Evolutionary conservation across 2,329 filamentous ascomycete species (phyloP).

Genomic region (Monilinia fructigena): DNA sequence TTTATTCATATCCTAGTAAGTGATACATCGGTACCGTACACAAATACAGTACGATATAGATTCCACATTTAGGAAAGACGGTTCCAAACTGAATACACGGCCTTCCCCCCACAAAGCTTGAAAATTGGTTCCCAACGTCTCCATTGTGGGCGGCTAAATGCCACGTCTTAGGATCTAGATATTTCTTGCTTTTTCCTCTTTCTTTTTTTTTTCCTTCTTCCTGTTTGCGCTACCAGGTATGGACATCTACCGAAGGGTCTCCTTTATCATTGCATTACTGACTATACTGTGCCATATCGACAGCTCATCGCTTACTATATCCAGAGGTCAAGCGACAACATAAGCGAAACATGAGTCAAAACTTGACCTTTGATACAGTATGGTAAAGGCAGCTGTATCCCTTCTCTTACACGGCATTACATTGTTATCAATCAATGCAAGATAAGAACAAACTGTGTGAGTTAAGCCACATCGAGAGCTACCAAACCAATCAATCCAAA

Average conservation of each 20-base stretch:
- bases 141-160: not conserved
- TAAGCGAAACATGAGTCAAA: not conserved
- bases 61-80: not conserved
- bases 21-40: not conserved
- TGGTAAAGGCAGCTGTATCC: not conserved
- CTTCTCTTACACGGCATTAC: not conserved
- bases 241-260: not conserved
- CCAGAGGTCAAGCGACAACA: not conserved
- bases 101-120: not conserved
- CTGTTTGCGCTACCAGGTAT: too few relatives aligned
- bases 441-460: not conserved
- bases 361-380: not conserved
- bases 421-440: not conserved
- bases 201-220: not conserved
- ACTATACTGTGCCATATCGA: not conserved
- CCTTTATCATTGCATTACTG: not conserved
- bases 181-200: too few relatives aligned
- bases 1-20: not conserved
- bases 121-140: not conserved
- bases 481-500: too few relatives aligned
- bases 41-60: not conserved
- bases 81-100: not conserved
- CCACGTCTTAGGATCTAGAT: not conserved
- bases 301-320: not conserved
- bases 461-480: not conserved